Percentiles rank a stretch among this genome's conserved stretches.
phyloP scores from a whole-genome alignment of 371 early-diverging fungal species.

The Mucor mucedo region DNA sequence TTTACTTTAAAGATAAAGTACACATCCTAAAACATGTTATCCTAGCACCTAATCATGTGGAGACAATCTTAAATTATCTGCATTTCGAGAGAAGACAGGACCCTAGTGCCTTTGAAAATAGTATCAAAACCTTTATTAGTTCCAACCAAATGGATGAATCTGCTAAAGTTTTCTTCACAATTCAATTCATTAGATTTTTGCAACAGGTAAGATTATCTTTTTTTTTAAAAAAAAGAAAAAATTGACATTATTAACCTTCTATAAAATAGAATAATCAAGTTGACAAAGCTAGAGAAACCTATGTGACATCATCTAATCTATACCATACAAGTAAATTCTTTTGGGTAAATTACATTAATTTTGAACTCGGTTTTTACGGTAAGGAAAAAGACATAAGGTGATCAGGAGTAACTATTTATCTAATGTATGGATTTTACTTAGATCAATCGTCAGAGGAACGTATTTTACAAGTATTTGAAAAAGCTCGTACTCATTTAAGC shows the following conservation, averaged over 20 bases:
- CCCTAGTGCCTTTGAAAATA: slow-evolving; percentile 41
- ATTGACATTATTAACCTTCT: neutral
- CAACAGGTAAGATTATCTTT: slow-evolving; percentile 29
- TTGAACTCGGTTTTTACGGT: slow-evolving; percentile 66
- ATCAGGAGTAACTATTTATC: neutral
- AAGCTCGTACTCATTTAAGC: slow-evolving; percentile 43
- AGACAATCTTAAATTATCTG: slow-evolving; percentile 55
- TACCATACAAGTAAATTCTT: slow-evolving; percentile 51
- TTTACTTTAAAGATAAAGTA: too few relatives aligned
- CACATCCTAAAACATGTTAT: neutral
- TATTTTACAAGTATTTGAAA: slow-evolving; percentile 50
- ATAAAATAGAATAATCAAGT: slow-evolving; percentile 33
- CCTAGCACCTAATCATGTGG: slow-evolving; percentile 63
- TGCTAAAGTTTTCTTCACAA: slow-evolving; percentile 53
- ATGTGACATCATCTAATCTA: slow-evolving; percentile 34
- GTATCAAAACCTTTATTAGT: slow-evolving; percentile 41
- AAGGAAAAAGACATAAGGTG: slow-evolving; percentile 2
- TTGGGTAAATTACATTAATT: slow-evolving; percentile 60
- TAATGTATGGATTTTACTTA: slow-evolving; percentile 7
- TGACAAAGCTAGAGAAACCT: slow-evolving; percentile 54
- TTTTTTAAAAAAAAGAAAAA: neutral
- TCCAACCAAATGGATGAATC: slow-evolving; percentile 41
- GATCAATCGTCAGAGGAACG: slow-evolving; percentile 43
- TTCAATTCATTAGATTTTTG: slow-evolving; percentile 51
- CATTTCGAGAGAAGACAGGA: slow-evolving; percentile 63